Base-by-base conservation (phyloP, 768 basidiomycete species). In the Cytidiella melzeri region DNA sequence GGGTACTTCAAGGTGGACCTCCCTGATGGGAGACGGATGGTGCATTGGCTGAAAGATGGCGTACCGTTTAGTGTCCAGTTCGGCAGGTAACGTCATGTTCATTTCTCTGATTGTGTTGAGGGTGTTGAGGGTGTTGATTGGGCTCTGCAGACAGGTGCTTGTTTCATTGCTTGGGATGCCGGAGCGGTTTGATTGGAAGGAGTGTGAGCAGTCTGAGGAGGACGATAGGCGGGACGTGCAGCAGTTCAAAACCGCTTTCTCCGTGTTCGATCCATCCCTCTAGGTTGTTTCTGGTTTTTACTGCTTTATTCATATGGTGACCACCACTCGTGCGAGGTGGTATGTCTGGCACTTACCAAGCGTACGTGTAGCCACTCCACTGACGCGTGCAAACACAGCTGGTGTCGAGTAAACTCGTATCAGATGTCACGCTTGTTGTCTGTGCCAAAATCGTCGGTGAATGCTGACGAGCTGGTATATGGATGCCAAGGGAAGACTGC, bases 1-100 rank as follows among this genome's bases (percentile, higher is more conserved):
- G 80, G 80, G 26, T 98, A 97, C 66, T 96, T 98, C 71, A 81
- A 81, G 56, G 86, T 97, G 4, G 92, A 96, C 57, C 69, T 97
- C 44, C 94, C 96, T 0, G 81, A 84, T 56, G 93, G 94, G 21
- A 74, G 75, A 54, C 87, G 79, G 67, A 72, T 98, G 72, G 83
- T 97, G 27, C 92, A 97, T 67, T 66, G 92, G 55, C 79, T 97
- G 59, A 83, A 83, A 61, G 80, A 83, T 26, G 74, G 84, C 18
- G 72, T 80, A 43, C 83, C 84, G 27, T 98, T 98, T 62, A 84
- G 83, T 55, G 72, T 98, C 40, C 92, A 97, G 63, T 98, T 98
- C 67, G 94, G 92, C 53, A 80, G 95, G 94, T 95, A 62, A 15
- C 21, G 46, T 5, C 25, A 15, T 21, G 25, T 24, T 47, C n/a